Percentiles rank a stretch among this genome's conserved stretches.
Conservation (phyloP, 148 eudicot genomes). For the Pouteria glomerata region DNA sequence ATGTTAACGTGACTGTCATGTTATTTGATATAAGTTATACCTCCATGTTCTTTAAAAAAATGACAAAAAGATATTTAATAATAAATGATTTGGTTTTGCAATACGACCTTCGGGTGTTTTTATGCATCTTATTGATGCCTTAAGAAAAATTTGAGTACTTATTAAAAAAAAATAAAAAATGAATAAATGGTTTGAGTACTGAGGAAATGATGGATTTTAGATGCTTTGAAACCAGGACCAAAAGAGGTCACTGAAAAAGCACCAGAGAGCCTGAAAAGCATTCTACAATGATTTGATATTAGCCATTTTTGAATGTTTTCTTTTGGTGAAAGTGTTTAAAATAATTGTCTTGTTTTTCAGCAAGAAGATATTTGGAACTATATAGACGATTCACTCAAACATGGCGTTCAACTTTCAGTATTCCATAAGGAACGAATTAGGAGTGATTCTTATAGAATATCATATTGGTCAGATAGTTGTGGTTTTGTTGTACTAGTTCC, state of each 20-base stretch:
- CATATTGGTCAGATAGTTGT: slow-evolving; percentile 63
- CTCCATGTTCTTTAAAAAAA: not conserved
- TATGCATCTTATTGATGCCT: too few relatives aligned
- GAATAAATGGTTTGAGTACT: not conserved
- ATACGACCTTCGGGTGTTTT: too few relatives aligned
- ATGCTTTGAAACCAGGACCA: not conserved
- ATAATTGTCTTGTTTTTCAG: slow-evolving; percentile 44
- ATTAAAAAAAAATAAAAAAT: not conserved
- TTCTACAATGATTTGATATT: not conserved
- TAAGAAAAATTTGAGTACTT: too few relatives aligned
- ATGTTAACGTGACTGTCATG: not conserved
- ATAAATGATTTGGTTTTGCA: too few relatives aligned
- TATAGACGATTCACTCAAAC: slow-evolving; percentile 75
- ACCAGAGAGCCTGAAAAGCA: not conserved
- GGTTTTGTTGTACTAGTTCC: not conserved
- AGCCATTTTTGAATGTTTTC: not conserved
- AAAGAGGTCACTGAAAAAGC: not conserved
- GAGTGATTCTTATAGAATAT: slow-evolving; percentile 90
- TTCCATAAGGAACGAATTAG: slow-evolving; percentile 89
- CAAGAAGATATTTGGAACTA: slow-evolving; percentile 96
- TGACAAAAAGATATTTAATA: not conserved
- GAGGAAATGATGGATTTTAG: not conserved
- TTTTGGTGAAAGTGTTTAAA: not conserved
- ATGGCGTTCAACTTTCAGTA: slow-evolving; percentile 63
- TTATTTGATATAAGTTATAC: too few relatives aligned